These are phyloP conservation scores for Cenchrus fungigraminus DNA, from an alignment of 176 grass and related monocot species.

Conservation along the genomic window DNA sequence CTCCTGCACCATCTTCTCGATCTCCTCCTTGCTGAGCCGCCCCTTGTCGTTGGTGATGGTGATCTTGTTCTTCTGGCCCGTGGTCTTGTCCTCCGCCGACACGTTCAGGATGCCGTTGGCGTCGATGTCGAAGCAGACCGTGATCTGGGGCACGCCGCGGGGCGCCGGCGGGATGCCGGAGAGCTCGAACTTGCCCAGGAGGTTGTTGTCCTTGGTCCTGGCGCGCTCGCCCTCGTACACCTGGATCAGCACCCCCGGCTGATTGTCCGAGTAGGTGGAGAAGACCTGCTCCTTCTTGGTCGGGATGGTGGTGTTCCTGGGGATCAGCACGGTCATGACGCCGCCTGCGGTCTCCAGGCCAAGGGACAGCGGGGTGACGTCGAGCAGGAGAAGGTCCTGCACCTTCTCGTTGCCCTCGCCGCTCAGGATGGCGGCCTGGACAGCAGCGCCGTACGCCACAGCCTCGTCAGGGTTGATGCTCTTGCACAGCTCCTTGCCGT, in stretches of 20 bases:
- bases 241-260: slow-evolving; percentile 77
- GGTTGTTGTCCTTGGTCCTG: slow-evolving; percentile 73
- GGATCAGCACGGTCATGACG: slow-evolving; percentile 81
- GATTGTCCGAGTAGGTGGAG: slow-evolving; percentile 85
- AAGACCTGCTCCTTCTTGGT: slow-evolving; percentile 91
- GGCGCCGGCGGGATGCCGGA: slow-evolving; percentile 59
- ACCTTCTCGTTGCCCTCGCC: slow-evolving; percentile 96
- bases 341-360: slow-evolving; percentile 83
- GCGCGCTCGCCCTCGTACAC: slow-evolving; percentile 83
- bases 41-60: slow-evolving; percentile 74
- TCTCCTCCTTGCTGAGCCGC: slow-evolving; percentile 72
- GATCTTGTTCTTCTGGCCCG: slow-evolving; percentile 74
- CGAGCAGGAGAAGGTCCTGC: slow-evolving; percentile 83
- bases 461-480: slow-evolving; percentile 99
- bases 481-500: slow-evolving; percentile 99
- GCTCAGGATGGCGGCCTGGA: slow-evolving; percentile 94
- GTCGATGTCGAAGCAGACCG: slow-evolving; percentile 71
- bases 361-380: slow-evolving; percentile 70
- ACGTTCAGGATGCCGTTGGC: slow-evolving; percentile 74
- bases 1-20: slow-evolving; percentile 75
- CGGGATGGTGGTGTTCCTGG: slow-evolving; percentile 83
- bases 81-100: slow-evolving; percentile 72
- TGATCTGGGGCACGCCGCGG: slow-evolving; percentile 69
- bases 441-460: slow-evolving; percentile 85
- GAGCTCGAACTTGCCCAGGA: slow-evolving; percentile 72